Conservation (phyloP, 2,329 filamentous ascomycete species). For the Onygenales sp. region DNA sequence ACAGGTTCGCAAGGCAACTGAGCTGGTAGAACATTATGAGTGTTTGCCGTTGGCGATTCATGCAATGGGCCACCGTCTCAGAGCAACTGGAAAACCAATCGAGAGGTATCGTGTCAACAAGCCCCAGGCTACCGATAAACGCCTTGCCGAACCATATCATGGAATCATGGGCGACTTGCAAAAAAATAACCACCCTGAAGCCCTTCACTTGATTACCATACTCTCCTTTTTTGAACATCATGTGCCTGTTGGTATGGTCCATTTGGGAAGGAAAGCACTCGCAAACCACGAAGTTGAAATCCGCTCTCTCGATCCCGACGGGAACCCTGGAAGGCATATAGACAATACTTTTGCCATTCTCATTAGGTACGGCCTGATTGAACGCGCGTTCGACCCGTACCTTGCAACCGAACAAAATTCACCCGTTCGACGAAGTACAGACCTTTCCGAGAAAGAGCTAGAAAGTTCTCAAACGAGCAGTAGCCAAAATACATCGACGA, state of each 20-base stretch:
- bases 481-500: conserved; percentile 25
- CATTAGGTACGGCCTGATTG: conserved; percentile 38
- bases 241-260: conserved; percentile 57
- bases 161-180: conserved; percentile 40
- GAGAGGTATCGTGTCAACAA: conserved; percentile 47
- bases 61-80: conserved; percentile 53
- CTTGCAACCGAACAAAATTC: conserved; percentile 7
- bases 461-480: conserved; percentile 23
- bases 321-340: conserved; percentile 25
- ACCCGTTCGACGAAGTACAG: background rate
- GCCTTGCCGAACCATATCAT: conserved; percentile 41
- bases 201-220: conserved; percentile 55
- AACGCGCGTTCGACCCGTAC: conserved; percentile 29
- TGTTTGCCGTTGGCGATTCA: conserved; percentile 60
- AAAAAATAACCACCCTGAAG: conserved; percentile 37
- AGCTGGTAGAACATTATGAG: conserved; percentile 55
- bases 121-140: conserved; percentile 47
- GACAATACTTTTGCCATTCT: conserved; percentile 37
- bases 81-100: conserved; percentile 51
- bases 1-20: conserved; percentile 48
- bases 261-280: conserved; percentile 38
- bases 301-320: conserved; percentile 16
- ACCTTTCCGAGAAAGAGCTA: conserved; percentile 14
- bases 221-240: conserved; percentile 57
- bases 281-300: conserved; percentile 17